These are phyloP conservation scores for Calamus simplicifolius DNA, from an alignment of 176 grass and related monocot species.

Conservation along the genomic window DNA sequence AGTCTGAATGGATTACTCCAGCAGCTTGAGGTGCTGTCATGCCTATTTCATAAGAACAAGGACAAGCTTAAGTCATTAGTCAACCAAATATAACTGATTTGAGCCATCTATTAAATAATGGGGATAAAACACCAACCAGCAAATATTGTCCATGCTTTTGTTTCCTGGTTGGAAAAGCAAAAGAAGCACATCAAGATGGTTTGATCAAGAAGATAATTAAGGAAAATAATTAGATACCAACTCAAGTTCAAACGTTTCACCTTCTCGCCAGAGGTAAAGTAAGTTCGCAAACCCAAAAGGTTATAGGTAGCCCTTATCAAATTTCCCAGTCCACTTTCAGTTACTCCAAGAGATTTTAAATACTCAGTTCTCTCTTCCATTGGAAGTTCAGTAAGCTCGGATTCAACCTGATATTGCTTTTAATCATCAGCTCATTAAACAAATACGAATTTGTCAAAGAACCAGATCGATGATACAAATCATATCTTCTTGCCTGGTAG, in stretches of 20 bases:
- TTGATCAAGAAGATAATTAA: conserved; percentile 1
- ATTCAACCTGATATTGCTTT: conserved; percentile 59
- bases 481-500: no score
- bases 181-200: conserved; percentile 3
- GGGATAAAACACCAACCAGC: conserved; percentile 48
- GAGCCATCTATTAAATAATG: not conserved
- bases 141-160: conserved; percentile 96
- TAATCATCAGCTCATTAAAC: no score
- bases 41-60: conserved; percentile 26
- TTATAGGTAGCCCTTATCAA: conserved; percentile 94
- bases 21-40: conserved; percentile 99
- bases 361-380: conserved; percentile 90
- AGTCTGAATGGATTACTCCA: conserved; percentile 97
- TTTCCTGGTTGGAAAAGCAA: conserved; percentile 52
- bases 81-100: no score
- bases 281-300: conserved; percentile 83
- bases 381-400: conserved; percentile 83
- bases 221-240: no score
- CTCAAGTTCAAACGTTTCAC: conserved; percentile 37
- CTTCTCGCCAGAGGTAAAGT: conserved; percentile 95
- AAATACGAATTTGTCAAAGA: no score
- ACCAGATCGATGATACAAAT: no score
- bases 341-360: conserved; percentile 78
- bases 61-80: not conserved
- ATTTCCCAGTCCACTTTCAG: conserved; percentile 88